Percentiles rank a stretch among this genome's conserved stretches.
These are phyloP conservation scores for Penicillium sp. DNA, from an alignment of 2,329 filamentous ascomycete species.

Conservation along the genomic window DNA sequence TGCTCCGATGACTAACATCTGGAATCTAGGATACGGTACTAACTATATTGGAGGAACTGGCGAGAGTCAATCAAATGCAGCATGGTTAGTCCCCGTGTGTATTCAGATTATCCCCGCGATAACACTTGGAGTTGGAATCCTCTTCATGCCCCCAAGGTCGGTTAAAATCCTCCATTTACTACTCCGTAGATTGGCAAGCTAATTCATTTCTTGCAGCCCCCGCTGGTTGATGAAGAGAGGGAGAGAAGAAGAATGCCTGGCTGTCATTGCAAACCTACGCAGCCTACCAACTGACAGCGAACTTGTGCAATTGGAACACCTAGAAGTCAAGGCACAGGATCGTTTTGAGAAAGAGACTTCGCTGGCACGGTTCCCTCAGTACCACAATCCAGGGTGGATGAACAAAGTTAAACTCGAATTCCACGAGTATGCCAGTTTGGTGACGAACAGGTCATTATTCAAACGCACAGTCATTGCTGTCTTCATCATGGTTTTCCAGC, in stretches of 20 bases:
- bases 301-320: conserved; percentile 43
- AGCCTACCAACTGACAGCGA: conserved; percentile 31
- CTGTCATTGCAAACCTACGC: conserved; percentile 12
- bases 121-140: conserved; percentile 31
- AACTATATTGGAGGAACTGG: conserved; percentile 36
- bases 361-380: conserved; percentile 44
- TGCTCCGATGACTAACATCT: neutral
- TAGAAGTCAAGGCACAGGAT: conserved; percentile 48
- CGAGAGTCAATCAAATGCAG: conserved; percentile 32
- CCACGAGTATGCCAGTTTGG: conserved; percentile 51
- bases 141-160: conserved; percentile 44
- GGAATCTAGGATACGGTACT: conserved; percentile 32
- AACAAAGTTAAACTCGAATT: conserved; percentile 36
- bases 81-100: conserved; percentile 46
- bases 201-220: conserved; percentile 28
- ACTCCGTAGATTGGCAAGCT: neutral
- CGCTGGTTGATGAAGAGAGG: conserved; percentile 50
- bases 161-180: neutral
- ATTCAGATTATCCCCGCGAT: conserved; percentile 42
- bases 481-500: conserved; percentile 50
- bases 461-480: conserved; percentile 44
- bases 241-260: conserved; percentile 43
- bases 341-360: conserved; percentile 44
- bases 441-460: conserved; percentile 48
- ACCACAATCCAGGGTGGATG: neutral